Conservation (phyloP, 805 yeast species). For the Scheffersomyces ergatensis region DNA sequence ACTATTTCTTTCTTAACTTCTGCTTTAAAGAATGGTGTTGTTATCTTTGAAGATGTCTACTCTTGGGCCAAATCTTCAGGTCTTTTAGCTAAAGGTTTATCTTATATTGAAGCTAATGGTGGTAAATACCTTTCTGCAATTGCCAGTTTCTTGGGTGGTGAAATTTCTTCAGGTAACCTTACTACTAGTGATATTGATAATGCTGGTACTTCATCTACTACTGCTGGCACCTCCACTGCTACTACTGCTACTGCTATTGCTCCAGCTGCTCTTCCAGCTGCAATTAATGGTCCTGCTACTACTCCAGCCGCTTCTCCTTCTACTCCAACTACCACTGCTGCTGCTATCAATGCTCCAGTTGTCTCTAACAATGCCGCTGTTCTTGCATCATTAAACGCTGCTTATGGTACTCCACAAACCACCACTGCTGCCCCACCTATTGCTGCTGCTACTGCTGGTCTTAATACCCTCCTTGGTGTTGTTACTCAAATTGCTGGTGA, state of each 20-base stretch:
- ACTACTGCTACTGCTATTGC: slow-evolving; percentile 11
- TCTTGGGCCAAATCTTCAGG: slow-evolving; percentile 38
- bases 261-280: slow-evolving; percentile 6
- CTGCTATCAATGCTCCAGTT: slow-evolving; percentile 10
- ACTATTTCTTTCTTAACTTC: slow-evolving; percentile 29
- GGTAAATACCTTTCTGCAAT: slow-evolving; percentile 16
- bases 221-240: slow-evolving; percentile 19
- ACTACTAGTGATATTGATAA: slow-evolving; percentile 22
- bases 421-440: slow-evolving; percentile 8
- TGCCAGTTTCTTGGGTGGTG: slow-evolving; percentile 25
- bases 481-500: slow-evolving; percentile 6
- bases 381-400: slow-evolving; percentile 6
- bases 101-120: slow-evolving; percentile 24
- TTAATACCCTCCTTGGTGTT: slow-evolving; percentile 9
- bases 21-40: slow-evolving; percentile 32
- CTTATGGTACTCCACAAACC: slow-evolving; percentile 7
- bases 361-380: slow-evolving; percentile 6
- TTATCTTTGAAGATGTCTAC: slow-evolving; percentile 31
- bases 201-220: slow-evolving; percentile 14
- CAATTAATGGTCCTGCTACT: slow-evolving; percentile 10
- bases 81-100: slow-evolving; percentile 23
- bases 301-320: slow-evolving; percentile 11
- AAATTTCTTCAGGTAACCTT: slow-evolving; percentile 22
- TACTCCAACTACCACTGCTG: slow-evolving; percentile 14
- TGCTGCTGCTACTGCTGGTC: slow-evolving; percentile 4